Conservation (phyloP, 106 monocot species). For the Iris macrosiphon region DNA sequence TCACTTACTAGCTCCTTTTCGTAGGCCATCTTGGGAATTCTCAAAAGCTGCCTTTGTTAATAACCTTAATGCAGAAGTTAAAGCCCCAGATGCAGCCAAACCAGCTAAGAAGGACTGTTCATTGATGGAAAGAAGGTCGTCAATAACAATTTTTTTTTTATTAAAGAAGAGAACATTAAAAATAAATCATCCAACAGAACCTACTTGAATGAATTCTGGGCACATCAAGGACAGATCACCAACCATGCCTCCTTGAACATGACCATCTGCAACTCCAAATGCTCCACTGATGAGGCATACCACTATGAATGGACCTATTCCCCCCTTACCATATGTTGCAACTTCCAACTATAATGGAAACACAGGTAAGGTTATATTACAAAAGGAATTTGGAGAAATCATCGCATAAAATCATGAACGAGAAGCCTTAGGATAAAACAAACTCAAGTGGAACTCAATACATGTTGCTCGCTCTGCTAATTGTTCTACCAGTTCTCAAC, state of each 20-base stretch:
- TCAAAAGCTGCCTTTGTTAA: conserved; percentile 55
- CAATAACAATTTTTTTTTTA: too few relatives aligned
- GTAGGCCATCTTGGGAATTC: conserved; percentile 42
- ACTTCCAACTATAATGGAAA: conserved; percentile 35
- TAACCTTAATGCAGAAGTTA: conserved; percentile 55
- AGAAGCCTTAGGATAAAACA: neutral
- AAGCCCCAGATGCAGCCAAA: conserved; percentile 48
- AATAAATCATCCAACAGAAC: neutral
- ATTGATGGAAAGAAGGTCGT: neutral
- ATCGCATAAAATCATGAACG: too few relatives aligned
- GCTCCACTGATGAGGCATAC: conserved; percentile 44
- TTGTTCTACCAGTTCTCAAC: too few relatives aligned
- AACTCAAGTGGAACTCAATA: too few relatives aligned
- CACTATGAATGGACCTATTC: conserved; percentile 36
- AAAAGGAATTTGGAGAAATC: neutral
- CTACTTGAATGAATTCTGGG: conserved; percentile 57
- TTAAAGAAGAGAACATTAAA: too few relatives aligned
- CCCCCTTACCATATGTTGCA: conserved; percentile 52
- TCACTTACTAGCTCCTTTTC: conserved; percentile 55
- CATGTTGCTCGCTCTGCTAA: too few relatives aligned
- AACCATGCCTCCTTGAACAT: conserved; percentile 65
- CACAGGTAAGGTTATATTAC: neutral
- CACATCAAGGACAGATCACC: conserved; percentile 63
- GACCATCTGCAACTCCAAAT: conserved; percentile 63
- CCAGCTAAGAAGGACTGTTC: conserved; percentile 55